Evolutionary conservation across 2,329 filamentous ascomycete species (phyloP), one percentile per base, ranked within the genome.

Genomic region (Ophiosphaerella narmari): DNA sequence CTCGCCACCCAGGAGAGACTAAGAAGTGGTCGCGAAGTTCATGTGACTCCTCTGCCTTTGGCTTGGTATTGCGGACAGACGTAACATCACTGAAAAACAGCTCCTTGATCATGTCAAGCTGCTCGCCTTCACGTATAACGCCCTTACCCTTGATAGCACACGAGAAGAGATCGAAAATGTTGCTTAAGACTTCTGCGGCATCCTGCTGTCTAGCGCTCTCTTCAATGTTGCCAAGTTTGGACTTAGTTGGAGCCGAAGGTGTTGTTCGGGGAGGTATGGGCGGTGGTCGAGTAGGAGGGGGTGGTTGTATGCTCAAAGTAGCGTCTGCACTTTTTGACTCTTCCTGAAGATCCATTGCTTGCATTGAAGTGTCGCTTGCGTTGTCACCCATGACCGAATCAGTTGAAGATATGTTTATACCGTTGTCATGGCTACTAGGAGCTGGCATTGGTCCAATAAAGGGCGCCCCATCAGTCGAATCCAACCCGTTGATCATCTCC

Each of bases 151-250:
- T 86, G 66, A 97, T 92, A 2, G 93, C 92, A 44, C 90, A 91
- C 65, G 94, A 89, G n/a, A 97, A 79, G 43, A 94, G 88, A 66
- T 93, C 91, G 50, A 97, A 84, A 23, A 96, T 89, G 64, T 93
- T 94, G 50, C 91, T 91, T 77, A 97, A 92, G 39, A 97, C 93
- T 73, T 99, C 94, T 11, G 91, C 91, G 4, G 97, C 93, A 74
- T 99, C 94, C 74, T 99, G 92, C 67, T 99, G 94, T 42, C 66
- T 67, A 31, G 90, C 82, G 14, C 82, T 82, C 36, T 82, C 77
- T 60, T 85, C 79, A 5, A 84, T 78, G 46, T 81, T 77, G 32
- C 80, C 77, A 18, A 80, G 63, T 11, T 56, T 65, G 7, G 57
- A 59, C 39, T 64, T 65, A 13, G 54, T 52, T 8, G 48, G 46